Evolutionary conservation across 345 rosid genomes (phyloP).

Genomic region (Sonneratia caseolaris): DNA sequence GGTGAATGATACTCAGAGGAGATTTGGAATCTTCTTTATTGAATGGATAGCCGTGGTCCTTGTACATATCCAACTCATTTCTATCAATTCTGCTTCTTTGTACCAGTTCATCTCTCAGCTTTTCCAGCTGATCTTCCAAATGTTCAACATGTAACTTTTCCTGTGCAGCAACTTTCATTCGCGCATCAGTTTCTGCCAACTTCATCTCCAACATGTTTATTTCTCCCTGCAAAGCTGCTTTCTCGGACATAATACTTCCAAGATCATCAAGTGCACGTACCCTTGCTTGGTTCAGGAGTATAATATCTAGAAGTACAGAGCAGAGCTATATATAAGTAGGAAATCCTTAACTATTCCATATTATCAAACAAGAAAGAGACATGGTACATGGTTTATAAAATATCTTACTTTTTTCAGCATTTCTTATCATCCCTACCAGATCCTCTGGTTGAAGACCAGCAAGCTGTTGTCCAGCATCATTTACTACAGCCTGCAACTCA

Average conservation of each 20-base stretch:
- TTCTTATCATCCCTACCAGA: slow-evolving; percentile 64
- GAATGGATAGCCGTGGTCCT: slow-evolving; percentile 13
- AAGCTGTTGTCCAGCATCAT: slow-evolving; percentile 33
- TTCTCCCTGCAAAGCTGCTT: slow-evolving; percentile 70
- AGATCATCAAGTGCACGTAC: slow-evolving; percentile 68
- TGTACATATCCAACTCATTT: slow-evolving; percentile 14
- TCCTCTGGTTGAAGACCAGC: slow-evolving; percentile 50
- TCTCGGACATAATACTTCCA: slow-evolving; percentile 52
- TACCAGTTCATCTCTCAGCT: slow-evolving; percentile 45
- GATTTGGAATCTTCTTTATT: slow-evolving; percentile 21
- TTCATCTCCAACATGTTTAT: slow-evolving; percentile 55
- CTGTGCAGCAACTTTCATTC: slow-evolving; percentile 59
- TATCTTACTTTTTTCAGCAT: slow-evolving; percentile 70
- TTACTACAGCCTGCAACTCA: slow-evolving; percentile 37
- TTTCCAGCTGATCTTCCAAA: slow-evolving; percentile 63
- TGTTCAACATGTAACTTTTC: slow-evolving; percentile 64
- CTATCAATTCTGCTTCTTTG: slow-evolving; percentile 22
- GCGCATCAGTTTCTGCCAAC: slow-evolving; percentile 84
- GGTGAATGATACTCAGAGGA: slow-evolving; percentile 23
- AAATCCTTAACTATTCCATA: neutral
- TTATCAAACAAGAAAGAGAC: neutral
- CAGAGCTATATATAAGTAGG: slow-evolving; percentile 3
- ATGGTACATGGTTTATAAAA: neutral
- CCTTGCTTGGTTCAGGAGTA: slow-evolving; percentile 77
- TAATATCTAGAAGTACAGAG: slow-evolving; percentile 45